Evolutionary conservation across 441 rosid genomes (phyloP).

Genomic region (Croton setiger): DNA sequence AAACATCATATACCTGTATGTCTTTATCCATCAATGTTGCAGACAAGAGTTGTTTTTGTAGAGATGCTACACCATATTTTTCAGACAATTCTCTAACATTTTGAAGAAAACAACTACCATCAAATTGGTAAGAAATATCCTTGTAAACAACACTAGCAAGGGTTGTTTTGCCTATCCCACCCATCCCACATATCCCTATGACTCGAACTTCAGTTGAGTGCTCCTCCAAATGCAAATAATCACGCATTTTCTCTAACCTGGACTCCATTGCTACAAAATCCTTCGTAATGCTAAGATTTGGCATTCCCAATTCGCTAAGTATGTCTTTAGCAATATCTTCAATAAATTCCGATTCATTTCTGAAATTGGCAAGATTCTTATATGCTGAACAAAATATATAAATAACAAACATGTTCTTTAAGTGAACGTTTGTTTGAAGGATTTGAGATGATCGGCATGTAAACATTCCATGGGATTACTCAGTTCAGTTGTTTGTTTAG

Average conservation of each 20-base stretch:
- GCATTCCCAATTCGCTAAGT: not conserved
- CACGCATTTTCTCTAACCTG: not conserved
- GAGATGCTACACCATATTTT: not conserved
- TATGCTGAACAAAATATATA: not conserved
- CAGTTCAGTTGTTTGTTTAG: too few relatives aligned
- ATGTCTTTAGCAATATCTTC: not conserved
- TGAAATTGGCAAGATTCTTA: not conserved
- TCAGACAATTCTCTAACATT: not conserved
- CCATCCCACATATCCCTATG: not conserved
- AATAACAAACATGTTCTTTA: too few relatives aligned
- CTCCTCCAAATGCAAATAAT: too few relatives aligned
- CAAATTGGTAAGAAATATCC: not conserved
- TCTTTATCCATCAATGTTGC: not conserved
- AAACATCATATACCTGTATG: not conserved
- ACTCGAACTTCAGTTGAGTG: not conserved
- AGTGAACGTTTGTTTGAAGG: too few relatives aligned
- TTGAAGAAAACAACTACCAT: not conserved
- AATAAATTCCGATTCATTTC: not conserved
- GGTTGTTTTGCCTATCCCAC: not conserved
- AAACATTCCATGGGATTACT: too few relatives aligned
- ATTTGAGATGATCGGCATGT: too few relatives aligned
- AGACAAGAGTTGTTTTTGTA: constrained; percentile 9
- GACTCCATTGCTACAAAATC: not conserved
- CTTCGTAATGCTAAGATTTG: not conserved
- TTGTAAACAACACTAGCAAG: not conserved